These are phyloP conservation scores for Chytriomyces sp. DNA, from an alignment of 192 early-diverging fungal species.

Conservation along the genomic window DNA sequence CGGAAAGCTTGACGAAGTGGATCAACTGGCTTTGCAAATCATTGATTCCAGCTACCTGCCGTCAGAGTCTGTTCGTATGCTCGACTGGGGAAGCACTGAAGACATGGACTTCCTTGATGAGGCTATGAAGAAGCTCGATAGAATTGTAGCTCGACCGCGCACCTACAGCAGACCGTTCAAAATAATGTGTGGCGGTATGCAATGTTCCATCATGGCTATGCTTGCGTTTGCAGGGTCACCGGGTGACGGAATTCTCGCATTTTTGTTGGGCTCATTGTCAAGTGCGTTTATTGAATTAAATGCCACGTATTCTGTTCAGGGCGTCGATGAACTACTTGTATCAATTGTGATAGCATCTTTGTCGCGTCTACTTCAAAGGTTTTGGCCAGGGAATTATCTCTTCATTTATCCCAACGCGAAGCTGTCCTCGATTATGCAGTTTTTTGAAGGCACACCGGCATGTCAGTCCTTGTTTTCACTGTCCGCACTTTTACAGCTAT, in stretches of 20 bases:
- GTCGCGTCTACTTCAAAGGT: neutral
- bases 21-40: conserved; percentile 21
- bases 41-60: neutral
- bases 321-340: conserved; percentile 7
- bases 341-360: conserved; percentile 6
- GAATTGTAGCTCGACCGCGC: neutral
- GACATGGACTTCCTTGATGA: too few relatives aligned
- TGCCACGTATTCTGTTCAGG: neutral
- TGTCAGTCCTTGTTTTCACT: conserved; percentile 10
- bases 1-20: conserved; percentile 24
- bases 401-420: neutral
- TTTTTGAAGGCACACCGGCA: neutral
- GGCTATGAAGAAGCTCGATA: neutral
- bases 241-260: conserved; percentile 6
- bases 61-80: neutral
- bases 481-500: conserved; percentile 1
- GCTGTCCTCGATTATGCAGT: neutral
- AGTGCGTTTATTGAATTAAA: neutral
- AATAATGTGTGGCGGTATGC: neutral
- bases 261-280: conserved; percentile 7
- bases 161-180: neutral
- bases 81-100: neutral
- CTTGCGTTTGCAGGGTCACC: neutral
- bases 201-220: conserved; percentile 3
- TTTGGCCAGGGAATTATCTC: conserved; percentile 23